These are phyloP conservation scores for Penium margaritaceum DNA, from an alignment of 139 green algal species.

Conservation along the genomic window DNA sequence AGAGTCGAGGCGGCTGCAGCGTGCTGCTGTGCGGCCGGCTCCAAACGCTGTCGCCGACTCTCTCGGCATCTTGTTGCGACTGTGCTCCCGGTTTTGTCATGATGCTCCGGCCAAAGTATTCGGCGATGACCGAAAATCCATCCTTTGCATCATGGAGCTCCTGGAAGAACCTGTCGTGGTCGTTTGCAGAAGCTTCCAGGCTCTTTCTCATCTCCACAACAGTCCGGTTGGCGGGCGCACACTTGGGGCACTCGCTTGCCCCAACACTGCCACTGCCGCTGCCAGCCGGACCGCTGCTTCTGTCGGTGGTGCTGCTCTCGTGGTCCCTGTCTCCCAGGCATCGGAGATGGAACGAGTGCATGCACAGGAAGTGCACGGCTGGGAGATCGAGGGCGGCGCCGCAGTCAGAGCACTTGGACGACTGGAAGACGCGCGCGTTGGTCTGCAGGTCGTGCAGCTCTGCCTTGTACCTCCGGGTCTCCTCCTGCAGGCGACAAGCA, in stretches of 20 bases:
- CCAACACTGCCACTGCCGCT: no score
- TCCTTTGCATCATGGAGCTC: conserved; percentile 35
- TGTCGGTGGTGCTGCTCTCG: no score
- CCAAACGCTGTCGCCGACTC: no score
- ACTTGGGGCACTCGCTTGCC: conserved; percentile 83
- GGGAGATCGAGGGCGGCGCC: conserved; percentile 78
- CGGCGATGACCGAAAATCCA: conserved; percentile 45
- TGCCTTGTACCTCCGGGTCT: conserved; percentile 57
- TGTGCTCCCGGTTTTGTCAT: no score
- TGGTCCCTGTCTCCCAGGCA: conserved; percentile 76
- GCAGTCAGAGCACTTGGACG: conserved; percentile 63
- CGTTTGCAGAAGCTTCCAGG: conserved; percentile 52
- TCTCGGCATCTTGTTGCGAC: no score
- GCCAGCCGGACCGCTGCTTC: no score
- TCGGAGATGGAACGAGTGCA: conserved; percentile 81
- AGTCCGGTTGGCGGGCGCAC: conserved; percentile 65
- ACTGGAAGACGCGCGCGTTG: conserved; percentile 80
- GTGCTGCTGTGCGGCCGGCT: no score
- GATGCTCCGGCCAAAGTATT: conserved; percentile 42
- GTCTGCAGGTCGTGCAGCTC: conserved; percentile 61
- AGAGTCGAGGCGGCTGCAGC: no score
- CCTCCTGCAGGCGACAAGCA: no score
- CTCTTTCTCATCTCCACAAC: conserved; percentile 55
- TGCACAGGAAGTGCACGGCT: conserved; percentile 91
- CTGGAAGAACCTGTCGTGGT: conserved; percentile 80